Conservation (phyloP, 139 green algal species). For the Coccomyxa sp. region DNA sequence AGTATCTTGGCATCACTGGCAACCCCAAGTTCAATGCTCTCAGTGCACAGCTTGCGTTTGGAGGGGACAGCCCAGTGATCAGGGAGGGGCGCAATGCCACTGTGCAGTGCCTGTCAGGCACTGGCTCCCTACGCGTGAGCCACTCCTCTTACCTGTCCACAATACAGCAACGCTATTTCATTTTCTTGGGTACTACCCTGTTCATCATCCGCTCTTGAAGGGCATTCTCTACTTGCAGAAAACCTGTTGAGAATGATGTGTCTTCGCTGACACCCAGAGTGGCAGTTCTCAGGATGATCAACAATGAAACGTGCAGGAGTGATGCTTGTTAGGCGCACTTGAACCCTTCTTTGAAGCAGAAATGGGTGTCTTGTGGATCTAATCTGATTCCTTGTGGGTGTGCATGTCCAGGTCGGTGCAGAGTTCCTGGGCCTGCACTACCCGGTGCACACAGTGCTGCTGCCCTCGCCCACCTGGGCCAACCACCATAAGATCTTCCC, state of each 20-base stretch:
- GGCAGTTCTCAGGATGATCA: too few relatives aligned
- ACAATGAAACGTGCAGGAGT: too few relatives aligned
- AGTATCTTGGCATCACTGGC: conserved; percentile 84
- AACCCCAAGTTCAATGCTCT: conserved; percentile 65
- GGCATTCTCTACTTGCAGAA: too few relatives aligned
- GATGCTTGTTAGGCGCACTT: too few relatives aligned
- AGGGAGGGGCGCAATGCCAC: conserved; percentile 40
- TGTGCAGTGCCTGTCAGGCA: conserved; percentile 93
- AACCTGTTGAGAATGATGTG: too few relatives aligned
- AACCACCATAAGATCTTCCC: conserved; percentile 81
- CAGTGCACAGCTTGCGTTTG: conserved; percentile 65
- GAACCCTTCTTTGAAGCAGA: too few relatives aligned
- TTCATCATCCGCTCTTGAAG: not conserved
- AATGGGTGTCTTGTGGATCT: too few relatives aligned
- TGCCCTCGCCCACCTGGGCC: conserved; percentile 78
- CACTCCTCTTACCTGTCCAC: not conserved
- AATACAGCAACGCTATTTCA: not conserved
- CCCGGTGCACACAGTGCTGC: conserved; percentile 50
- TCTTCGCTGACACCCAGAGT: too few relatives aligned
- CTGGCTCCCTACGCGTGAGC: conserved; percentile 81
- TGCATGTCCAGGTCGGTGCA: conserved; percentile 41
- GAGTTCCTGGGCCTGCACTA: conserved; percentile 72
- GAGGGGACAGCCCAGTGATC: conserved; percentile 33
- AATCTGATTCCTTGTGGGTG: not conserved
- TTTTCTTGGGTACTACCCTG: too few relatives aligned